Evolutionary conservation across 345 rosid species (phyloP).

Genomic region (Triadica sebifera): DNA sequence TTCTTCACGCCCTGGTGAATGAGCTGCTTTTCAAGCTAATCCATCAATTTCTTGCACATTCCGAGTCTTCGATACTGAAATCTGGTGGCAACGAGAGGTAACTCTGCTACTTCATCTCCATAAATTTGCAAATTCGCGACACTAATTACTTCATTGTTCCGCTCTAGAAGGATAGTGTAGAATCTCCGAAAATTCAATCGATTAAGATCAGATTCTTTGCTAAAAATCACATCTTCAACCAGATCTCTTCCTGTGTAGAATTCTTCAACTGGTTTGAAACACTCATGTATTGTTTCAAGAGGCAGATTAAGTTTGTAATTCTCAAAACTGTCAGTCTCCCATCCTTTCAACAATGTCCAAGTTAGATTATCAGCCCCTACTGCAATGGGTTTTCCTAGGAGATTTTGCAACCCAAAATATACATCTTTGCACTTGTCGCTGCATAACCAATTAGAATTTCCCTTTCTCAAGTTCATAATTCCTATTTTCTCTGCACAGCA

Average conservation of each 20-base stretch:
- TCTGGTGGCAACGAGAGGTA: slow-evolving; percentile 30
- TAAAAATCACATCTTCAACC: slow-evolving; percentile 15
- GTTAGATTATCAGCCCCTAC: slow-evolving; percentile 55
- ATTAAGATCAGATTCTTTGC: slow-evolving; percentile 8
- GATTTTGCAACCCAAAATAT: slow-evolving; percentile 43
- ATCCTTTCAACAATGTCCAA: slow-evolving; percentile 56
- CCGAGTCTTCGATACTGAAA: slow-evolving; percentile 22
- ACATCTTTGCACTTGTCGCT: slow-evolving; percentile 34
- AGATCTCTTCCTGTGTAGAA: slow-evolving; percentile 22
- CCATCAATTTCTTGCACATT: slow-evolving; percentile 26
- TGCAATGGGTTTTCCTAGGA: slow-evolving; percentile 52
- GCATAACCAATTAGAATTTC: slow-evolving; percentile 25
- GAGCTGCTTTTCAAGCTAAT: slow-evolving; percentile 30
- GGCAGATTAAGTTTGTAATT: slow-evolving; percentile 35
- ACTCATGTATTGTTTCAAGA: slow-evolving; percentile 22
- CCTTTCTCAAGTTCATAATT: not conserved
- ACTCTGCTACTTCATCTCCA: slow-evolving; percentile 29
- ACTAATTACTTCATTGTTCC: not conserved
- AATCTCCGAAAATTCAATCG: slow-evolving; percentile 22
- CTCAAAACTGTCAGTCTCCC: slow-evolving; percentile 22
- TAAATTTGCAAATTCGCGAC: slow-evolving; percentile 25
- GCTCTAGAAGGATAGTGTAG: slow-evolving; percentile 27
- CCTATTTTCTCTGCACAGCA: slow-evolving; percentile 14
- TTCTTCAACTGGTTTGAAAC: slow-evolving; percentile 26
- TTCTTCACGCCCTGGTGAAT: slow-evolving; percentile 38